Evolutionary conservation across 2,329 filamentous ascomycete genomes (phyloP).

Genomic region (Colletotrichum neosansevieriae): DNA sequence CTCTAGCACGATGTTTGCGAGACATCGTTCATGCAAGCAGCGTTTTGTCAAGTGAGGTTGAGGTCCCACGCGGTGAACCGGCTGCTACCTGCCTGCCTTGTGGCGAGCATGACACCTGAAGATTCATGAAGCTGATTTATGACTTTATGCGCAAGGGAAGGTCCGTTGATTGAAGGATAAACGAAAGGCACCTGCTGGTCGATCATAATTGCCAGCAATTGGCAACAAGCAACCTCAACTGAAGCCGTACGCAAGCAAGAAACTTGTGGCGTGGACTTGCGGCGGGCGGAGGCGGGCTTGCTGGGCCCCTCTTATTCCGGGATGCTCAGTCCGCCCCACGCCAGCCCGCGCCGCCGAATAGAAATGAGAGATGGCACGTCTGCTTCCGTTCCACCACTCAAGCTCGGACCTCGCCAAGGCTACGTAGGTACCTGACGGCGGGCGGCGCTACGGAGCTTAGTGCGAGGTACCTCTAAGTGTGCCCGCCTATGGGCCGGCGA

Average conservation of each 20-base stretch:
- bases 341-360: not conserved
- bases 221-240: conserved; percentile 7
- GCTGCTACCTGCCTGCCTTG: not conserved
- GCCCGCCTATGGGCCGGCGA: conserved; percentile 8
- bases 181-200: no score
- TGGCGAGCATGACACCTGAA: not conserved
- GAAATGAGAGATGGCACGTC: not conserved
- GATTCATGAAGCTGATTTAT: not conserved
- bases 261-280: conserved; percentile 19
- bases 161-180: conserved; percentile 11
- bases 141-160: conserved; percentile 20
- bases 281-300: conserved; percentile 25
- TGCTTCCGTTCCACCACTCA: not conserved
- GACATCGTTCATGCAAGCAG: conserved; percentile 30
- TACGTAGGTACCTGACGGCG: conserved; percentile 21
- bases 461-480: conserved; percentile 8
- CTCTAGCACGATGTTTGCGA: conserved; percentile 32
- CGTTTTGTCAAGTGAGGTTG: conserved; percentile 15
- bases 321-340: conserved; percentile 6
- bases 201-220: no score
- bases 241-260: conserved; percentile 8
- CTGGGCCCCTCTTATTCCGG: conserved; percentile 9
- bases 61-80: not conserved
- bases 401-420: conserved; percentile 35
- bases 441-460: conserved; percentile 10